A percentile compares a stretch with the other conserved stretches of the same genome.
Evolutionary conservation across 2,329 filamentous ascomycete species (phyloP).

Genomic region (Aspergillus brasiliensis): DNA sequence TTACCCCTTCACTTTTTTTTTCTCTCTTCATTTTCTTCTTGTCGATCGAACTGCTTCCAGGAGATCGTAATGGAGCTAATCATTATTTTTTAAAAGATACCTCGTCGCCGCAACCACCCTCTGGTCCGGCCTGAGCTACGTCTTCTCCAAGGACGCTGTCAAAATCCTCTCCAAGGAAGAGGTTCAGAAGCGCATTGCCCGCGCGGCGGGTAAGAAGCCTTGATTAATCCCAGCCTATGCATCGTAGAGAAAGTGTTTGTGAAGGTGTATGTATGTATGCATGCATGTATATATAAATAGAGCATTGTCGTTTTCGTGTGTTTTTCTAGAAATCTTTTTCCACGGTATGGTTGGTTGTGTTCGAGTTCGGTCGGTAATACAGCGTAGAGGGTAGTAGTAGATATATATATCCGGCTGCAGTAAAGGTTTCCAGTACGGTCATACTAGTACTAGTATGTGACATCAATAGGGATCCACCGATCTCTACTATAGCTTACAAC

Average conservation of each 20-base stretch:
- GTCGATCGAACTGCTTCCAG: not conserved
- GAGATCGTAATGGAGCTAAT: not conserved
- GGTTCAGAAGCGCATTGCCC: conserved; percentile 38
- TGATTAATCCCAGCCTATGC: not conserved
- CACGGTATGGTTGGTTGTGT: not conserved
- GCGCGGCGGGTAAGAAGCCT: conserved; percentile 29
- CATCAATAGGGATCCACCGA: no score
- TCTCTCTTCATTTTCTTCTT: not conserved
- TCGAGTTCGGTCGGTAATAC: not conserved
- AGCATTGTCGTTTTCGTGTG: not conserved
- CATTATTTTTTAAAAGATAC: conserved; percentile 59
- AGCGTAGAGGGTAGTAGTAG: no score
- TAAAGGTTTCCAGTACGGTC: no score
- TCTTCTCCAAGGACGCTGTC: conserved; percentile 87
- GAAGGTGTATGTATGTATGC: conserved; percentile 2
- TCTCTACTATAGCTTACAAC: no score
- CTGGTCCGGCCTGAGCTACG: conserved; percentile 92
- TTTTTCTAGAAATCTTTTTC: not conserved
- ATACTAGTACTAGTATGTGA: no score
- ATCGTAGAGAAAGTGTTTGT: conserved; percentile 3
- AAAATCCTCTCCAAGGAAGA: conserved; percentile 68
- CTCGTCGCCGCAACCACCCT: conserved; percentile 85
- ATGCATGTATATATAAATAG: not conserved
- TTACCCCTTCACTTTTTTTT: not conserved
- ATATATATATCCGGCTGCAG: no score